Evolutionary conservation across 2,329 filamentous ascomycete species (phyloP), one percentile per base, ranked within the genome.

Genomic region (Dactylellina leptospora): DNA sequence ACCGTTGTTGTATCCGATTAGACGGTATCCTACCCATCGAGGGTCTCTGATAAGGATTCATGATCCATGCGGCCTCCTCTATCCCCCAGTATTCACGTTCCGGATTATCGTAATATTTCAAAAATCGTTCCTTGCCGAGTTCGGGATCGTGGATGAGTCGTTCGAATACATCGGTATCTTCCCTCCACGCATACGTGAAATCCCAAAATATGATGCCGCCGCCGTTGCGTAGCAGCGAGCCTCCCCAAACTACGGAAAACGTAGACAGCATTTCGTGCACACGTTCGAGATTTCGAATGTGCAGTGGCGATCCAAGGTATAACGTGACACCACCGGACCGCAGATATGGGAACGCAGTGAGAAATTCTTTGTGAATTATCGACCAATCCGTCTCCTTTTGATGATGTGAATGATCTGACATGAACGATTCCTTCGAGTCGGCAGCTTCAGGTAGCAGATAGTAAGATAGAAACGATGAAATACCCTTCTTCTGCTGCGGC

Each of bases 41-140:
- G 6, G 60, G 59, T 11, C 69, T 51, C 33, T 66, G 59, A 10
- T 73, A 64, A 11, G 69, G 69, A 25, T 73, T 73, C 69, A 73
- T 64, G 33, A 73, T 73, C 69, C 69, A 73, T 11, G 51, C 38
- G 16, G 69, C 45, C 30, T 73, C 69, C 18, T 73, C 69, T 16
- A 73, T 64, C 11, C 69, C 66, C 69, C 69, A 73, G 38, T 60
- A 73, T 25, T 73, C 69, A 11, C 69, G 60, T 25, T 73, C 69
- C 25, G 69, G 69, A 36, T 73, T 73, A 23, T 73, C 69, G 47
- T 73, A 73, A 28, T 73, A 73, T 40, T 73, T 73, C 20, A 73
- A 50, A 27, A 73, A 66, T 18, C 69, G 53, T 16, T 73, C 69
- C 23, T 66, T 66, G 0, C 69, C 61, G 0, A 73, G 23, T 22